Base-by-base conservation (phyloP, 805 yeast species). In the Candida insectorum region DNA sequence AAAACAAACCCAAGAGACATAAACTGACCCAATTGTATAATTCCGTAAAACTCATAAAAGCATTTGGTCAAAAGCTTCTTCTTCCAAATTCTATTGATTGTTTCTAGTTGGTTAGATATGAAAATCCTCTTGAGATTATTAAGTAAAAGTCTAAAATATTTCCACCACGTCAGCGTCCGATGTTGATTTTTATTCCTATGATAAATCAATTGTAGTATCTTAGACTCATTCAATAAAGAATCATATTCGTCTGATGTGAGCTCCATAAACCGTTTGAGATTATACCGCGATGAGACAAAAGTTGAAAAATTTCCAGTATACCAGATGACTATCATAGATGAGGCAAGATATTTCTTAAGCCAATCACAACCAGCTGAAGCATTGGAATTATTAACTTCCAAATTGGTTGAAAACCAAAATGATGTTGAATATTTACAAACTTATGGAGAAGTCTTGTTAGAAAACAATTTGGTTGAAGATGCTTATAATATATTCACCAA, bases 151-250 rank as follows among this genome's bases (percentile, higher is more conserved):
- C 77, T 71, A 25, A 88, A 60, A 39, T 75, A 69, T 39, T 64
- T 71, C 91, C 95, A 88, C 96, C 96, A 88, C 6, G 51, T 49
- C 19, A 85, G 72, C 6, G 69, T 71, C 3, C 79, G 62, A 49
- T 86, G 95, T 53, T 88, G 96, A 53, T 85, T 85, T 33, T 70
- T 66, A 56, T 80, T 82, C 41, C 95, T 65, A 47, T 81, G 85
- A 49, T 81, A 77, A 3, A 85, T 43, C 24, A 86, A 56, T 43
- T 77, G 82, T 4, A 86, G 54, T 4, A 85, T 47, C 16, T 73
- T 69, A 33, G 59, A 74, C 56, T 88, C 96, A 29, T 58, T 62
- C 10, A 34, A 31, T 11, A 66, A 46, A 16, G 6, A 6, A 19
- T 16, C 28, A 15, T 21, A 22, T 16, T 29, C 23, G 9, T 30